A percentile compares a stretch with the other conserved stretches of the same genome.
Evolutionary conservation across 2,329 filamentous ascomycete genomes (phyloP).

Genomic region (Trichoderma sp.): DNA sequence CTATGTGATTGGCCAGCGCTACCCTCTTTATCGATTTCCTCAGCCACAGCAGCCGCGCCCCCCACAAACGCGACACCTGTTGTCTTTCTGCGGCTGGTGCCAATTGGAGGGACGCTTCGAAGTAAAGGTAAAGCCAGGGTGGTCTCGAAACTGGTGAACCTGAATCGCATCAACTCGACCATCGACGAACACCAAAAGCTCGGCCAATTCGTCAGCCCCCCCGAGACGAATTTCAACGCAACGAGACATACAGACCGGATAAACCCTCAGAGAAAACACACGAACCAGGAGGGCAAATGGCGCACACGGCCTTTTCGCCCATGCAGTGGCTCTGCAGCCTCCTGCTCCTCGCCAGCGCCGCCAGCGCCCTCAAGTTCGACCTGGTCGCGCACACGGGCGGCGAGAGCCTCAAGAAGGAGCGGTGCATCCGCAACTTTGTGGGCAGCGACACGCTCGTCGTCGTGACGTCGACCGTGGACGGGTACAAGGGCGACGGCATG

Average conservation of each 20-base stretch:
- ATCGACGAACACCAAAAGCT: not conserved
- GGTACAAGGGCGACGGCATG: slow-evolving; percentile 89
- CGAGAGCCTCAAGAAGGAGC: slow-evolving; percentile 65
- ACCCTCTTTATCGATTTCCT: not conserved
- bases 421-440: slow-evolving; percentile 97
- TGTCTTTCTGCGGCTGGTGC: slow-evolving; percentile 14
- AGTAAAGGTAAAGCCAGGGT: not conserved
- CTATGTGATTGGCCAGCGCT: slow-evolving; percentile 18
- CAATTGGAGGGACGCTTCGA: not conserved
- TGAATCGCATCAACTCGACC: not conserved
- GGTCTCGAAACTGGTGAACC: not conserved
- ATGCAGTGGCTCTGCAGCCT: slow-evolving; percentile 63
- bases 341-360: slow-evolving; percentile 56
- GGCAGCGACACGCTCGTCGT: slow-evolving; percentile 90
- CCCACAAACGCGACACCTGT: slow-evolving; percentile 31
- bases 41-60: slow-evolving; percentile 2
- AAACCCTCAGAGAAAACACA: not conserved
- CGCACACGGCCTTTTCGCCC: slow-evolving; percentile 52
- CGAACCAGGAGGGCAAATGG: slow-evolving; percentile 13
- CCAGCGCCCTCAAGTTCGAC: slow-evolving; percentile 88
- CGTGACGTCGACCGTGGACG: slow-evolving; percentile 85
- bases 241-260: not conserved
- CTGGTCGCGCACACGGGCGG: slow-evolving; percentile 65
- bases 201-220: not conserved
- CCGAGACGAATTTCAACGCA: not conserved